Percentiles rank a stretch among this genome's conserved stretches.
Evolutionary conservation across 331 rosid species (phyloP).

Genomic region (Quercus phellos): DNA sequence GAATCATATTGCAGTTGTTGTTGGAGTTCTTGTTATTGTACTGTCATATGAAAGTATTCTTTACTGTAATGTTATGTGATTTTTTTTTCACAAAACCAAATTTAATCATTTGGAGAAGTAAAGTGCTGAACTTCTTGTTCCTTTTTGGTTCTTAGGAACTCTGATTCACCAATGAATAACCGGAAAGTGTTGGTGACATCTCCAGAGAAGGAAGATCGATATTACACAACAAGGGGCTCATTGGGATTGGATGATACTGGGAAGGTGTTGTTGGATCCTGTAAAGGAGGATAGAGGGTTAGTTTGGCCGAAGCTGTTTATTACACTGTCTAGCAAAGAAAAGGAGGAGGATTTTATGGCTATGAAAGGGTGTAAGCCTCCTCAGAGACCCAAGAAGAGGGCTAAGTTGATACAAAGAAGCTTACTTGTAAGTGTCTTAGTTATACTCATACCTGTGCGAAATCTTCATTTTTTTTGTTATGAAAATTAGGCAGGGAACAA

Average conservation of each 20-base stretch:
- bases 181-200: conserved; percentile 27
- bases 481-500: neutral
- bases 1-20: neutral
- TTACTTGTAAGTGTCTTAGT: conserved; percentile 33
- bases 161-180: conserved; percentile 4
- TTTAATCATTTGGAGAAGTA: neutral
- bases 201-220: conserved; percentile 55
- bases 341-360: conserved; percentile 60
- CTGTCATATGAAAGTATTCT: neutral
- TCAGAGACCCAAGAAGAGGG: conserved; percentile 55
- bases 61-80: neutral
- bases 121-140: neutral
- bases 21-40: neutral
- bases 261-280: conserved; percentile 31
- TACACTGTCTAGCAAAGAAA: conserved; percentile 52
- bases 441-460: neutral
- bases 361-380: conserved; percentile 64
- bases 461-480: neutral
- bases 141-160: neutral
- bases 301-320: conserved; percentile 49
- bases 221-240: conserved; percentile 54
- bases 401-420: conserved; percentile 49
- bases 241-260: conserved; percentile 46
- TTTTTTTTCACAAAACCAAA: neutral
- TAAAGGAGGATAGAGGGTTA: conserved; percentile 24